phyloP scores from a whole-genome alignment of 768 basidiomycete genomes.

The Boletus insuetus region DNA sequence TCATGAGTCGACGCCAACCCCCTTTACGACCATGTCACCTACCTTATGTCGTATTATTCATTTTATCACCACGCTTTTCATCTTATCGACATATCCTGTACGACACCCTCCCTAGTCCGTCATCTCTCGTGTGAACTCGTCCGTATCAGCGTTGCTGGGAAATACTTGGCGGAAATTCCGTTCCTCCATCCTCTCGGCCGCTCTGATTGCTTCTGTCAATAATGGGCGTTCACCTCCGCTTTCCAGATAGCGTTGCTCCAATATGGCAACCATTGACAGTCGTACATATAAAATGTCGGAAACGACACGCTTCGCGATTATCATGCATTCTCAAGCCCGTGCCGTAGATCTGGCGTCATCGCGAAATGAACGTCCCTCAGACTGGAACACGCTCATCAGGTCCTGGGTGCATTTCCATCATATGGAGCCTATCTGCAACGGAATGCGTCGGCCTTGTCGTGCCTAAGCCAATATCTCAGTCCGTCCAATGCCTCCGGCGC shows the following conservation, averaged over 20 bases:
- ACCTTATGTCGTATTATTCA: constrained; percentile 15
- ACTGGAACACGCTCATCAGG: constrained; percentile 4
- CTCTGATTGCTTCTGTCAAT: constrained; percentile 5
- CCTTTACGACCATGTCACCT: constrained; percentile 15
- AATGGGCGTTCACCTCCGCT: constrained; percentile 8
- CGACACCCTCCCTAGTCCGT: too few relatives aligned
- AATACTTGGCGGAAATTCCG: constrained; percentile 10
- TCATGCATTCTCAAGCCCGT: constrained; percentile 17
- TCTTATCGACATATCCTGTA: constrained; percentile 1
- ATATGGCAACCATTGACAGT: constrained; percentile 16
- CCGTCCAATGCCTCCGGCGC: constrained; percentile 3
- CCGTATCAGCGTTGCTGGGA: constrained; percentile 15
- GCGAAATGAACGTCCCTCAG: constrained; percentile 12
- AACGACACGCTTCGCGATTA: constrained; percentile 19
- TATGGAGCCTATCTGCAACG: constrained; percentile 9
- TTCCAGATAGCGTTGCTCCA: background rate
- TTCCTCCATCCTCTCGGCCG: constrained; percentile 10
- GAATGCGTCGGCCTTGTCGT: constrained; percentile 10
- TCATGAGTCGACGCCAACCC: constrained; percentile 1
- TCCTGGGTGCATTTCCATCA: constrained; percentile 13
- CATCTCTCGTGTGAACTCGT: constrained; percentile 18
- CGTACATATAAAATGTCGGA: background rate
- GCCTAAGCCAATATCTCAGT: constrained; percentile 2
- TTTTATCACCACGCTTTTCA: constrained; percentile 14
- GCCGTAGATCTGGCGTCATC: constrained; percentile 18